Evolutionary conservation across 2,329 filamentous ascomycete species (phyloP), one percentile per base, ranked within the genome.

Genomic region (Diplodia seriata): DNA sequence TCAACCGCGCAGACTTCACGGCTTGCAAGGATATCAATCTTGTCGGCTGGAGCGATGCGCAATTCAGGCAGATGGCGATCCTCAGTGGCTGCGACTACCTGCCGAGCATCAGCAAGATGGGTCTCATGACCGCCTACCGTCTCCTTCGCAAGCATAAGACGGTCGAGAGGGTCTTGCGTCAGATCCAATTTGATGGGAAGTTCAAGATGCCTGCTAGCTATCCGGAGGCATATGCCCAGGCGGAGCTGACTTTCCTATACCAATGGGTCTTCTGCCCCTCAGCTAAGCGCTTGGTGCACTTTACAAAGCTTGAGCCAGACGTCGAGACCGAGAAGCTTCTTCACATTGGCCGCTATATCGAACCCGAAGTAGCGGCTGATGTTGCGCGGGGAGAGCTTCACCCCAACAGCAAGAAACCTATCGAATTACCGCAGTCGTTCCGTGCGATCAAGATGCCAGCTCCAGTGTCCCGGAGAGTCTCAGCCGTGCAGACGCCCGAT

Each of bases 71-170:
- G 65, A 99, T 99, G 95, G 93, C 94, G 50, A 99, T 99, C 72
- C 81, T 99, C 69, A 97, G 93, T 76, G 95, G 95, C 8, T 99
- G 95, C 76, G 95, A 99, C 77, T 99, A 99, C 77, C 85, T 98
- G n/a, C 84, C 90, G 2, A 91, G 91, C 68, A 91, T 99, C 70
- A 90, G 88, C 68, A 91, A 91, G 62, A 88, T 99, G 79, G 95
- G 95, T 0, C 79, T 99, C 67, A 98, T 97, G 83, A 98, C 94
- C 6, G 94, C 95, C 0, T 91, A 99, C 79, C 89, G 93, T 54
- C 87, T 95, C 82, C 86, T 99, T 69, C 89, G 94, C 69, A 97
- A 96, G 78, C 88, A 97, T 81, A 97, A 94, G 78, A 92, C 88
- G 0, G 87, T 95, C 6, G 94, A 98, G 64, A 90, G 89, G 68